Evolutionary conservation across 2,329 filamentous ascomycete species (phyloP).

Genomic region (Claviceps spartinae): DNA sequence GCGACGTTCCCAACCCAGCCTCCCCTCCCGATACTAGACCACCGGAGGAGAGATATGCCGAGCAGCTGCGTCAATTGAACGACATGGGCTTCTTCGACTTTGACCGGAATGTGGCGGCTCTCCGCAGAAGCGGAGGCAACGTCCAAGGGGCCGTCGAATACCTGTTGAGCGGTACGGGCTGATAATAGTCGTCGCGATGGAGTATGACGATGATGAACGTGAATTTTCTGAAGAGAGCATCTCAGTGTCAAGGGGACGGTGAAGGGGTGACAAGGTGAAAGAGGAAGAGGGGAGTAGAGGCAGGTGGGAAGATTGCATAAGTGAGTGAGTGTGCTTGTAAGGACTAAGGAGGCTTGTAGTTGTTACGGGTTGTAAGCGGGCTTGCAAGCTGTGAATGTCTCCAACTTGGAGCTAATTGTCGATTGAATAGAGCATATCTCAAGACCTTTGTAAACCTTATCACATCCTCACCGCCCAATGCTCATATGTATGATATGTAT

Average conservation of each 20-base stretch:
- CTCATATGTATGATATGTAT: no score
- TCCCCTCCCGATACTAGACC: conserved; percentile 68
- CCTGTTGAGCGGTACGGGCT: conserved; percentile 33
- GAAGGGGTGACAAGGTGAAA: background rate
- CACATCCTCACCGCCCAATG: no score
- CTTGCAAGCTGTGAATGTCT: no score
- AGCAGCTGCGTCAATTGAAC: conserved; percentile 83
- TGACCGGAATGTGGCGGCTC: conserved; percentile 76
- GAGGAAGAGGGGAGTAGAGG: background rate
- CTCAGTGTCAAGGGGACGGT: background rate
- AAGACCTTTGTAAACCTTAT: no score
- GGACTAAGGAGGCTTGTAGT: no score
- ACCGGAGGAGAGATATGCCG: conserved; percentile 84
- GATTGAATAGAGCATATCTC: no score
- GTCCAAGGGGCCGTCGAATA: conserved; percentile 85
- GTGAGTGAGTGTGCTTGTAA: background rate
- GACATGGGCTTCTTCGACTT: conserved; percentile 99
- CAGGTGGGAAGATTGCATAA: background rate
- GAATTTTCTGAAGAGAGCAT: background rate
- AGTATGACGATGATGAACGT: background rate
- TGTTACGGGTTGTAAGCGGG: no score
- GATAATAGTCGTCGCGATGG: background rate
- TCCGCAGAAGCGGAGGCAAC: conserved; percentile 80
- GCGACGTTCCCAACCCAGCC: conserved; percentile 20
- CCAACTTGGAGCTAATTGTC: no score